Percentiles rank a stretch among this genome's conserved stretches.
These are phyloP conservation scores for Podaxis sp. DNA, from an alignment of 768 basidiomycete species.

Conservation along the genomic window DNA sequence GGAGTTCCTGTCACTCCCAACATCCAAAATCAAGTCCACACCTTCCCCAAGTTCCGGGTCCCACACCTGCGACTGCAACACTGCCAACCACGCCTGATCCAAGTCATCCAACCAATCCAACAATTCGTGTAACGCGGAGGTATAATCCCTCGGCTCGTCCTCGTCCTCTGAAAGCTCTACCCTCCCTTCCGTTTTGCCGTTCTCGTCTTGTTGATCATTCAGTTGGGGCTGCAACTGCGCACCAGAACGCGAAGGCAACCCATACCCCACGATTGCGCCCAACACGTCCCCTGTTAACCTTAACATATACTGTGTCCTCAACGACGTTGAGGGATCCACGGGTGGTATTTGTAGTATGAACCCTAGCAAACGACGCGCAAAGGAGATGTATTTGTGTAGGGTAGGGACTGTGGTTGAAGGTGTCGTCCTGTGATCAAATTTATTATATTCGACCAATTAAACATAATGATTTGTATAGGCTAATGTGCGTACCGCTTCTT, in stretches of 20 bases:
- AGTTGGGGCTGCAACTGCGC: not conserved
- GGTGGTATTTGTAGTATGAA: conserved; percentile 77
- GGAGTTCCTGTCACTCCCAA: not conserved
- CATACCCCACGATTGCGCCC: conserved; percentile 60
- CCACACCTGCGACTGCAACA: conserved; percentile 67
- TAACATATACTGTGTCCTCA: conserved; percentile 68
- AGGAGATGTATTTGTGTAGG: conserved; percentile 57
- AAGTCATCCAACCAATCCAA: conserved; percentile 72
- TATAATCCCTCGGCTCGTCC: conserved; percentile 12
- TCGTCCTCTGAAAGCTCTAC: not conserved
- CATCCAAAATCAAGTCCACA: conserved; percentile 32
- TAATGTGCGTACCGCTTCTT: conserved; percentile 68
- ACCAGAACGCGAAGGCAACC: conserved; percentile 15
- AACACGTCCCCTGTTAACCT: conserved; percentile 71
- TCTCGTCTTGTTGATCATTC: not conserved
- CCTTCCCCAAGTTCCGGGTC: conserved; percentile 42
- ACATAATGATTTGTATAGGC: not conserved
- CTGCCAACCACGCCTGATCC: conserved; percentile 72
- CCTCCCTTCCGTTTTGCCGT: not conserved
- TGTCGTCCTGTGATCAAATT: conserved; percentile 37
- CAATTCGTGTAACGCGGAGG: conserved; percentile 41
- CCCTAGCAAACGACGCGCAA: conserved; percentile 53
- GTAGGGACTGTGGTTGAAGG: conserved; percentile 55
- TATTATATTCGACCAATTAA: not conserved
- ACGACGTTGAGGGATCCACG: conserved; percentile 63